Base-by-base conservation (phyloP, 148 eudicot species). In the Fagopyrum homotropicum region DNA sequence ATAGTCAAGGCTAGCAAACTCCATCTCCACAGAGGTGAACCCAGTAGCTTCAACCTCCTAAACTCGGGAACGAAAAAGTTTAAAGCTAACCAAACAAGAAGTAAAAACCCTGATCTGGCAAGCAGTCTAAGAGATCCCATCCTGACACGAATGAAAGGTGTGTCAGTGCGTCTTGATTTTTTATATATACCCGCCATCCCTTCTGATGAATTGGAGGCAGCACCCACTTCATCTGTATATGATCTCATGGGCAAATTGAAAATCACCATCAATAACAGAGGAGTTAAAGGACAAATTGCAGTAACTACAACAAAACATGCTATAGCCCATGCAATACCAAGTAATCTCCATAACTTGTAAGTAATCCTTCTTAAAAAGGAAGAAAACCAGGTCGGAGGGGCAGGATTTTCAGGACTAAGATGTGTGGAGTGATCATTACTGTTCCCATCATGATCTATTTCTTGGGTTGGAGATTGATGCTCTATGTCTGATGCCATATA, bases 1-100 rank as follows among this genome's bases (percentile, higher is more conserved):
- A 64, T 0, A 3, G 70, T 40, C 0, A 64, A 1, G 9, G 45
- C 70, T 64, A 35, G 7, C 17, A 64, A 15, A 9, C 46, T 14
- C 70, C 70, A 64, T 5, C 3, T 40, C 70, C 70, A 64, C n/a
- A 64, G 17, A 40, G 70, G 70, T 12, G 70, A 64, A 14, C 70
- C 70, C 45, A 64, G 11, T 1, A 64, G 45, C 8, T 17, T 64
- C 7, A 64, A 17, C 70, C 70, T 35, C 70, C 15, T 64, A 2
- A 64, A 9, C 17, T 7, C 29, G 0, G 45, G 17, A 29, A 35
- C 45, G 45, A 2, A 2, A 11, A 35, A 5, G 8, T 12, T 63
- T 11, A 63, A 11, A 5, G 16, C 45, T 17, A 64, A 11, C 70
- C 46, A 35, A 2, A 11, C 6, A 45, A 40, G 0, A 15, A 15